Evolutionary conservation across 805 yeast species (phyloP), one percentile per base, ranked within the genome.

Genomic region (Lipomyces orientalis): DNA sequence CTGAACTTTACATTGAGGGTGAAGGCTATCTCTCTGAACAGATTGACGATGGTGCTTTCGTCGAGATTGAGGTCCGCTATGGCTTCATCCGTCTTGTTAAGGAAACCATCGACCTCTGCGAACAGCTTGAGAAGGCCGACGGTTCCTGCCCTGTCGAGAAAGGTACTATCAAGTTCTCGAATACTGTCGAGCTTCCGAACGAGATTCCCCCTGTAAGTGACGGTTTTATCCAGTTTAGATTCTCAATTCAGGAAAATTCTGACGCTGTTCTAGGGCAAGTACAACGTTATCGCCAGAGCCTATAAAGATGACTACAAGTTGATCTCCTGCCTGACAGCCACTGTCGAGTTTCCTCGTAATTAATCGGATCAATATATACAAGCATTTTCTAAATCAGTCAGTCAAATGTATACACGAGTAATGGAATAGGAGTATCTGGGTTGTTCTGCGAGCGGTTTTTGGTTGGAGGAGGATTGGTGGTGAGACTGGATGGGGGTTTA

Each of bases 41-140:
- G 8, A 81, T 95, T 49, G 86, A 78, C 35, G 94, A 91, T 22
- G 99, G 99, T 43, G 91, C 98, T 0, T 95, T 93, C 75, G 96
- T 95, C 61, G 97, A 93, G 73, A 94, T 95, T 35, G 96, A 92
- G 73, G 98, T 95, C 25, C 85, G 90, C 72, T 90, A 93, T 75
- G 99, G 98, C 5, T 93, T 90, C 80, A 93, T 95, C 79, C 90
- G 90, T 73, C 84, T 95, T 66, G 80, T 95, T 62, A 89, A 91
- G 74, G 94, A 93, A 77, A 91, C 96, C n/a, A 90, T 89, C 77
- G 98, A 95, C 78, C 82, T 95, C 69, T 95, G 99, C 79, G 97
- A 93, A 72, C 88, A 92, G 76, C 83, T 93, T 67, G 86, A 87
- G 62, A 89, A 93, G 74, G 93, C 93, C 57, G 97, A 90, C 75